Evolutionary conservation across 345 rosid species (phyloP).

Genomic region (Gossypium thurberi): DNA sequence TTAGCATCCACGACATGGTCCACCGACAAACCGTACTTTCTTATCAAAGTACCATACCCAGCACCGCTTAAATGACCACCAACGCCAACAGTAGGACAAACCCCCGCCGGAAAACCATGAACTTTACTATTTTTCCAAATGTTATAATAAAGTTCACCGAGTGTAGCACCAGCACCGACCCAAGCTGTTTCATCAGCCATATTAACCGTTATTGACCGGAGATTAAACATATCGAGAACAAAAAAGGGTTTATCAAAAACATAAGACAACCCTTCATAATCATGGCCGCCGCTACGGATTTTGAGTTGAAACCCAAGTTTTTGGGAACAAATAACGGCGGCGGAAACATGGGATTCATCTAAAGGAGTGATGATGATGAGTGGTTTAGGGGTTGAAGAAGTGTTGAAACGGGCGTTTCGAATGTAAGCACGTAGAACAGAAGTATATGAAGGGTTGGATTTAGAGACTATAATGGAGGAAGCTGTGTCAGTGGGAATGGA

Average conservation of each 20-base stretch:
- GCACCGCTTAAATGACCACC: conserved; percentile 65
- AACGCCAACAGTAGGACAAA: conserved; percentile 61
- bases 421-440: conserved; percentile 47
- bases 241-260: conserved; percentile 40
- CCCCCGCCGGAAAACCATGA: conserved; percentile 48
- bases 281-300: conserved; percentile 61
- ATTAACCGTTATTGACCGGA: conserved; percentile 29
- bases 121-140: conserved; percentile 40
- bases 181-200: conserved; percentile 31
- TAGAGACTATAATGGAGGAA: conserved; percentile 29
- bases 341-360: conserved; percentile 40
- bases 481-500: conserved; percentile 13
- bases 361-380: conserved; percentile 41
- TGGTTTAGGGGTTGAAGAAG: conserved; percentile 40
- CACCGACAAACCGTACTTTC: conserved; percentile 45
- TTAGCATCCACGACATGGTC: conserved; percentile 47
- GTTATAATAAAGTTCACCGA: conserved; percentile 42
- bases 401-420: conserved; percentile 51
- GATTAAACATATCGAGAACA: conserved; percentile 46
- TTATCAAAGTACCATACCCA: conserved; percentile 48
- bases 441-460: conserved; percentile 27
- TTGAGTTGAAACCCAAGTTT: conserved; percentile 34
- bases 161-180: conserved; percentile 47
- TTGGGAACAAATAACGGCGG: conserved; percentile 45
- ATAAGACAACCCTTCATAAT: conserved; percentile 51